phyloP scores from a whole-genome alignment of 108 stramenopile species.

The Cyclotella cryptica region DNA sequence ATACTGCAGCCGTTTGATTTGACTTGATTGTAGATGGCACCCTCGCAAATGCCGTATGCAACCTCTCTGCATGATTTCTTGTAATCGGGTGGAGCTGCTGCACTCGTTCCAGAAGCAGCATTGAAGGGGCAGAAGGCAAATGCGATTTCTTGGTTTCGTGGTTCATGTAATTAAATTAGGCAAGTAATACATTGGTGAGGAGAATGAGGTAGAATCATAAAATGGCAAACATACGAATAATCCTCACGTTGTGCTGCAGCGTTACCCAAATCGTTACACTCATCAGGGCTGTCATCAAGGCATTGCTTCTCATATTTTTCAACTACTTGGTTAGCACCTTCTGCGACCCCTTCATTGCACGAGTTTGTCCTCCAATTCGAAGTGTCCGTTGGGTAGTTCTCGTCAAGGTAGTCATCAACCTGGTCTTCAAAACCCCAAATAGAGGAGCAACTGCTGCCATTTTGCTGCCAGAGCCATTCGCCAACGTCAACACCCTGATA shows the following conservation, averaged over 20 bases:
- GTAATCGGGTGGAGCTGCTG: background rate
- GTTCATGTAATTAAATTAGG: background rate
- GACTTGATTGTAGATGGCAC: slow-evolving; percentile 8
- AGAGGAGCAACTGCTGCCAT: slow-evolving; percentile 1
- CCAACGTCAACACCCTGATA: background rate
- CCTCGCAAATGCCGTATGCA: slow-evolving; percentile 13
- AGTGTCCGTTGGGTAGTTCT: slow-evolving; percentile 4
- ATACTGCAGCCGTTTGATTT: background rate
- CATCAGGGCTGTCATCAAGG: slow-evolving; percentile 9
- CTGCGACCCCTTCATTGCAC: background rate
- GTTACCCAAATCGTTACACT: slow-evolving; percentile 14
- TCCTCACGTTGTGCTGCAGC: slow-evolving; percentile 7
- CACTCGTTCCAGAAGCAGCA: background rate
- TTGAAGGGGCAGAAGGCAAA: slow-evolving; percentile 16
- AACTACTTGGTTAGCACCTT: slow-evolving; percentile 7
- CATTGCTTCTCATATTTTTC: slow-evolving; percentile 18
- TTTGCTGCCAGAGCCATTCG: background rate
- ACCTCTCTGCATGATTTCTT: slow-evolving; percentile 3
- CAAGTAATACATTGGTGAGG: background rate
- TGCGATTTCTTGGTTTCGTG: background rate
- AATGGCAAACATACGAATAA: background rate
- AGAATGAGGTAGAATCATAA: background rate
- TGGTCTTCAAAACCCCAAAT: slow-evolving; percentile 8
- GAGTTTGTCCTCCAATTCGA: background rate
- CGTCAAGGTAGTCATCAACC: slow-evolving; percentile 3